Evolutionary conservation across 176 grass and related monocot species (phyloP).

Genomic region (Aegilops longissima): DNA sequence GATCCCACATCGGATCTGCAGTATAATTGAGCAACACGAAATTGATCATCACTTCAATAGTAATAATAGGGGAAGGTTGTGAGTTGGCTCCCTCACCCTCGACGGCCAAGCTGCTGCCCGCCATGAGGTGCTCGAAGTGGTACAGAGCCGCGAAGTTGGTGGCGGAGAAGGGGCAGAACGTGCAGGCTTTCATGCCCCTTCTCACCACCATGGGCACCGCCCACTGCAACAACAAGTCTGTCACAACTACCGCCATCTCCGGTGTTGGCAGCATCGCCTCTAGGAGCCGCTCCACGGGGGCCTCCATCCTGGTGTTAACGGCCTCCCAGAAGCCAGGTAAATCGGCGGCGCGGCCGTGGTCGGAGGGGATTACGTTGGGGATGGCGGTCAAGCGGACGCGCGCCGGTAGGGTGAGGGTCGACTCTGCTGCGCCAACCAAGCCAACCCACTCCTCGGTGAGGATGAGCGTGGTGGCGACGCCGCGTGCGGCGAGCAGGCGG

Average conservation of each 20-base stretch:
- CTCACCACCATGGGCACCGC: neutral
- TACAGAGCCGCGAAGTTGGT: neutral
- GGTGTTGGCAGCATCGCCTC: neutral
- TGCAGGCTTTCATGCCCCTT: neutral
- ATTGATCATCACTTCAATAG: too few relatives aligned
- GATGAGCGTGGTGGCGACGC: neutral
- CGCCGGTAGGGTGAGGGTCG: neutral
- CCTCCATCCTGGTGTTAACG: conserved; percentile 47
- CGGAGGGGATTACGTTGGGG: conserved; percentile 59
- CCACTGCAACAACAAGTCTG: neutral
- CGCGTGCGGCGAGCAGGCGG: neutral
- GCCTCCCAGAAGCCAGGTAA: conserved; percentile 33
- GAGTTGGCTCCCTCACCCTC: neutral
- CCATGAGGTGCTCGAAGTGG: neutral
- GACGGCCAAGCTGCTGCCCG: too few relatives aligned
- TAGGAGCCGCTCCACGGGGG: conserved; percentile 43
- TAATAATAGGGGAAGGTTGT: neutral
- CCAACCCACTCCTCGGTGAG: neutral
- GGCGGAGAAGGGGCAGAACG: neutral
- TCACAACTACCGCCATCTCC: neutral
- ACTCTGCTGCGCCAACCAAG: neutral
- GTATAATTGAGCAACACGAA: too few relatives aligned
- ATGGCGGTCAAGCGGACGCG: conserved; percentile 42
- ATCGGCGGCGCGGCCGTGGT: conserved; percentile 39
- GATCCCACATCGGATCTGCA: too few relatives aligned